These are phyloP conservation scores for Eremomyces bilateralis DNA, from an alignment of 495 filamentous ascomycete species.

Conservation along the genomic window DNA sequence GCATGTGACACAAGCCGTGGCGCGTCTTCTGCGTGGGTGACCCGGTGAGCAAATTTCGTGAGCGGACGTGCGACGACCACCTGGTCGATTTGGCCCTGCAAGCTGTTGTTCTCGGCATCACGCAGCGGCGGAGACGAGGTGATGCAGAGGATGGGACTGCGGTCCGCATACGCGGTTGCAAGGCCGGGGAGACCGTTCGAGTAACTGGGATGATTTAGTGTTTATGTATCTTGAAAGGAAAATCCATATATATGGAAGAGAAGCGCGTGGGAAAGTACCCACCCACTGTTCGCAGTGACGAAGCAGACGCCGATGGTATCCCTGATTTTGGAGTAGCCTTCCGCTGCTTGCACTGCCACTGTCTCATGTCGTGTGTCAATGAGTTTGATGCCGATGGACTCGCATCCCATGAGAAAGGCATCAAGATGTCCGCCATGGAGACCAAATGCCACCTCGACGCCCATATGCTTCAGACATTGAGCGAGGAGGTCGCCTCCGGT, in stretches of 20 bases:
- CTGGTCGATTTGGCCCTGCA: constrained; percentile 13
- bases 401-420: constrained; percentile 14
- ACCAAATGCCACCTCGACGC: constrained; percentile 13
- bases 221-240: not conserved
- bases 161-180: constrained; percentile 13
- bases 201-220: constrained; percentile 4
- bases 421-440: constrained; percentile 15
- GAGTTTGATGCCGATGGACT: constrained; percentile 11
- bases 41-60: constrained; percentile 12
- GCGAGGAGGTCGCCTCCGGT: constrained; percentile 13
- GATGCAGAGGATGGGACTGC: constrained; percentile 11
- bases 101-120: constrained; percentile 12
- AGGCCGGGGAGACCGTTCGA: constrained; percentile 11
- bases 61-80: constrained; percentile 11
- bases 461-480: constrained; percentile 9
- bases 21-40: constrained; percentile 13
- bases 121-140: constrained; percentile 11
- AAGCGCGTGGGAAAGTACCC: not conserved
- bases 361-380: constrained; percentile 15
- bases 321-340: constrained; percentile 13
- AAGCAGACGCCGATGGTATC: constrained; percentile 11
- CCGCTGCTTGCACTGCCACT: constrained; percentile 12
- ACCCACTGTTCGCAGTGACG: constrained; percentile 14
- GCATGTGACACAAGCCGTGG: constrained; percentile 10
- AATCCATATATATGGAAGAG: not conserved